Evolutionary conservation across 192 early-diverging fungal species (phyloP), one percentile per base, ranked within the genome.

Genomic region (Podochytrium sp.): DNA sequence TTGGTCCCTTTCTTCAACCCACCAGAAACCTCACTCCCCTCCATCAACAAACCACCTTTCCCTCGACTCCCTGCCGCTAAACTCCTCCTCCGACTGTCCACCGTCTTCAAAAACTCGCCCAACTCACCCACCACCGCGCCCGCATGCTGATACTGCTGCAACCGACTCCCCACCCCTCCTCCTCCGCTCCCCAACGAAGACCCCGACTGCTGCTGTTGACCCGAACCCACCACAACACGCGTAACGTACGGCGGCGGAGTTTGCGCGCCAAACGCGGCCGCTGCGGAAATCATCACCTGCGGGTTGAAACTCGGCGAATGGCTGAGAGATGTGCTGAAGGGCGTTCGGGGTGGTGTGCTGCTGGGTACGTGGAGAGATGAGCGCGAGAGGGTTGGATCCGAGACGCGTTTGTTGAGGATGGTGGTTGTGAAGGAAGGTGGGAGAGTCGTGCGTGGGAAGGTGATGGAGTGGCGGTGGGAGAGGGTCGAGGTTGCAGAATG

Each of bases 91-190:
- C 35, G 20, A 1, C 51, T 30, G 12, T 69, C 66, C 6, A 69
- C 66, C 7, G 33, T 30, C 23, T 41, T 51, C 33, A 69, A 25
- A 29, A 69, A 69, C 2, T 69, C 66, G n/a, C 66, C 53, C 27
- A 69, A 39, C 50, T 69, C 66, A 25, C 35, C 3, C 29, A 33
- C 34, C n/a, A 69, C 40, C 4, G 51, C n/a, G 4, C 27, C 38
- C 6, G 40, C 40, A 16, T 69, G 30, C 35, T 20, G 33, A 33
- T 55, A 16, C 2, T 25, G 42, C 30, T 25, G 49, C 39, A 2
- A 20, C 18, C 20, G 20, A 27, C 25, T 25, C 47, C 6, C 29
- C 41, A 49, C n/a, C 63, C 38, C 14, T 10, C 16, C 38, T 35
- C n/a, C 40, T 65, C 42, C 52, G 16, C 7, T 55, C n/a, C n/a